These are phyloP conservation scores for Bipolaris cookei DNA, from an alignment of 2,329 filamentous ascomycete genomes.

Conservation along the genomic window DNA sequence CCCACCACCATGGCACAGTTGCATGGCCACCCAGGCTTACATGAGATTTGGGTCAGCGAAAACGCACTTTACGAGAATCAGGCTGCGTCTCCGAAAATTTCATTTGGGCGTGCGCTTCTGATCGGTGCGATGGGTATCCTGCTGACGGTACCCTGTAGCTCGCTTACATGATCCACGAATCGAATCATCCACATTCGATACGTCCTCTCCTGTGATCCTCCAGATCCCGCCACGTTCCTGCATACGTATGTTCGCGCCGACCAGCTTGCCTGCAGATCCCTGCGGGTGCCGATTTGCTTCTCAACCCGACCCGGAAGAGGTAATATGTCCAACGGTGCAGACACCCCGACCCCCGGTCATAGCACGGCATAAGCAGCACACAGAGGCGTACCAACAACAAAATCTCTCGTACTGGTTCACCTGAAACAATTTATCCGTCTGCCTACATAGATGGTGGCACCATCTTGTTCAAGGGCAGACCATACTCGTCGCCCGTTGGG, in stretches of 20 bases:
- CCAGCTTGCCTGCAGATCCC: conserved; percentile 1
- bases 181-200: conserved; percentile 3
- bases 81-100: neutral
- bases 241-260: conserved; percentile 9
- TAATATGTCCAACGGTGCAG: neutral
- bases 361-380: neutral
- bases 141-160: conserved; percentile 1
- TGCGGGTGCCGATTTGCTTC: neutral
- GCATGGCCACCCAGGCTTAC: neutral
- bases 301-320: neutral
- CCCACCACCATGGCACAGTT: neutral
- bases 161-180: conserved; percentile 9
- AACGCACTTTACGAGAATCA: neutral
- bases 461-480: conserved; percentile 1
- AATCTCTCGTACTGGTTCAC: neutral
- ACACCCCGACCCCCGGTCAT: neutral
- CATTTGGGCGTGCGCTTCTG: neutral
- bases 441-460: conserved; percentile 13
- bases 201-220: conserved; percentile 1
- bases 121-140: conserved; percentile 4
- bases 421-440: conserved; percentile 10
- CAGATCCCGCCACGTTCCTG: conserved; percentile 11
- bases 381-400: neutral
- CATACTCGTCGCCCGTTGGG: neutral
- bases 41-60: neutral